phyloP scores from a whole-genome alignment of 2,329 filamentous ascomycete species.

The Diaporthe sp. region DNA sequence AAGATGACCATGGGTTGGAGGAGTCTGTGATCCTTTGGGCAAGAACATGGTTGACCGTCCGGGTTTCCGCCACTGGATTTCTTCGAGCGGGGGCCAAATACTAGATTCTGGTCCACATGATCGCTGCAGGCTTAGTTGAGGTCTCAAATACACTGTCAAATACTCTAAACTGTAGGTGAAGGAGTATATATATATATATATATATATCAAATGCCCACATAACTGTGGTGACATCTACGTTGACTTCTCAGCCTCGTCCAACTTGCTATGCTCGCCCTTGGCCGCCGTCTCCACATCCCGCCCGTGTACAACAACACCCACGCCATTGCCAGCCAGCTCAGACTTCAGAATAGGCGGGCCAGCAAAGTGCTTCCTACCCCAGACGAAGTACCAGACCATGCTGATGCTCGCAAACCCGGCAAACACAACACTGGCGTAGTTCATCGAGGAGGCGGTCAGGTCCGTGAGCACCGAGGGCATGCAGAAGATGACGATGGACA shows the following conservation, averaged over 20 bases:
- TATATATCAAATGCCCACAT: neutral
- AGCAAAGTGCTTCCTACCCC: slow-evolving; percentile 74
- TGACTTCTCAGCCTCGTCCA: slow-evolving; percentile 13
- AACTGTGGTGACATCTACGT: neutral
- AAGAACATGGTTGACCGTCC: too few species aligned
- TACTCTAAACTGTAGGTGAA: neutral
- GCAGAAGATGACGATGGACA: slow-evolving; percentile 81
- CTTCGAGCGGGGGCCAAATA: neutral
- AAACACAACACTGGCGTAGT: slow-evolving; percentile 78
- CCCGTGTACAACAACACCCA: slow-evolving; percentile 4
- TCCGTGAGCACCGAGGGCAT: slow-evolving; percentile 76
- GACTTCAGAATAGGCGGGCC: slow-evolving; percentile 63
- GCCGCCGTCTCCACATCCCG: slow-evolving; percentile 11
- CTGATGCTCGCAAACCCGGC: slow-evolving; percentile 73
- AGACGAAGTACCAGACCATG: slow-evolving; percentile 73
- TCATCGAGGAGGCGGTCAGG: slow-evolving; percentile 69
- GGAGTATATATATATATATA: neutral
- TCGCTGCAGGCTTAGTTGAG: too few species aligned
- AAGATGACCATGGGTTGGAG: neutral
- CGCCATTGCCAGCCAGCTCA: slow-evolving; percentile 35
- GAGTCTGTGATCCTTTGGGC: neutral
- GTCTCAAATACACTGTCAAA: neutral
- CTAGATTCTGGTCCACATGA: neutral
- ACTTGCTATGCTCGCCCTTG: neutral
- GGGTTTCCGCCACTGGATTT: neutral